Conservation (phyloP, 2,329 filamentous ascomycete species). For the Arthrinium puccinioides region DNA sequence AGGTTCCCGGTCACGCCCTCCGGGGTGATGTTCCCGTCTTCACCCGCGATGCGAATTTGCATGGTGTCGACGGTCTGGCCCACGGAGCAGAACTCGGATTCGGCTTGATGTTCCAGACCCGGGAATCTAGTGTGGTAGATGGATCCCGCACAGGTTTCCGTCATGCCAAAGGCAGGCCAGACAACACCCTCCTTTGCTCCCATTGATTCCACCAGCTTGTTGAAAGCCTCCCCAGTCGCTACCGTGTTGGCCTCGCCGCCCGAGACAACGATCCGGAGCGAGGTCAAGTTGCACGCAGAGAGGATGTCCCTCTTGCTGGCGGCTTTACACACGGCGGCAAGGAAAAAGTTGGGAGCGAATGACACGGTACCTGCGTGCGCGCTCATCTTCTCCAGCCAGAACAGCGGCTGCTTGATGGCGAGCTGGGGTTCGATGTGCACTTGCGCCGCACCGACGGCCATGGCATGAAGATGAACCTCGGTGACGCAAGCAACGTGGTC, state of each 20-base stretch:
- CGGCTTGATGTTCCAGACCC: background rate
- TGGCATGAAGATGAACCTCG: slow-evolving; percentile 38
- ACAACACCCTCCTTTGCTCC: background rate
- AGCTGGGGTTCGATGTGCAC: slow-evolving; percentile 29
- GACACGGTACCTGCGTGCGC: slow-evolving; percentile 27
- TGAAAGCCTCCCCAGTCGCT: slow-evolving; percentile 3
- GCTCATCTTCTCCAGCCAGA: slow-evolving; percentile 26
- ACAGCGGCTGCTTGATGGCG: slow-evolving; percentile 23
- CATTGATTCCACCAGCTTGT: background rate
- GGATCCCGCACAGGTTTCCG: slow-evolving; percentile 6
- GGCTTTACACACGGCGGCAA: slow-evolving; percentile 1
- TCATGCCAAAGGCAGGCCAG: slow-evolving; percentile 6
- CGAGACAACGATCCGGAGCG: slow-evolving; percentile 2
- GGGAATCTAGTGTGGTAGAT: slow-evolving; percentile 6
- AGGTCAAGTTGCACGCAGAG: background rate
- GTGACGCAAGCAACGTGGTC: slow-evolving; percentile 39
- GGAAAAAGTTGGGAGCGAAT: slow-evolving; percentile 22
- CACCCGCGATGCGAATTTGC: background rate
- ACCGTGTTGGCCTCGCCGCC: slow-evolving; percentile 6
- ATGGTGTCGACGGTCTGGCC: background rate
- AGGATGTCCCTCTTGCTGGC: background rate
- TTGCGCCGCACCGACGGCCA: slow-evolving; percentile 27
- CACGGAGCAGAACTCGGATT: slow-evolving; percentile 3
- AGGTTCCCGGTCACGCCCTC: background rate
- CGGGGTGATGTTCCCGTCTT: background rate